Evolutionary conservation across 805 yeast genomes (phyloP), one percentile per base, ranked within the genome.

Genomic region (Wickerhamomyces ciferrii): DNA sequence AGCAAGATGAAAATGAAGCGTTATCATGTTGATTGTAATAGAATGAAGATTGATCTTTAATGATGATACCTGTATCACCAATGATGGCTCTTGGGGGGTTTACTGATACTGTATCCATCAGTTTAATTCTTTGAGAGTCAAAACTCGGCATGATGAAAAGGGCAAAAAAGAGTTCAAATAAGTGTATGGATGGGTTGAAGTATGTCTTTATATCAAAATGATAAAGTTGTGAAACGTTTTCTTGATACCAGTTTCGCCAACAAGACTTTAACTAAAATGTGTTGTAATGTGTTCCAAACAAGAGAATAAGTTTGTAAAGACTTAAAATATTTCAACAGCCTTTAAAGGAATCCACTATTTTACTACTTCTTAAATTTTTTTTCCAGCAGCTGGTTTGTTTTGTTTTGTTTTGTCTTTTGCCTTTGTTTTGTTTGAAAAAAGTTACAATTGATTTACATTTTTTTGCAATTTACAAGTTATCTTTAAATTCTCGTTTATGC

Each of bases 1-100:
- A 20, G 23, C 57, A 43, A 35, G 52, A 46, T 21, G 48, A 38
- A 1, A 44, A 20, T 4, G 53, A 50, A 17, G 51, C n/a, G 35
- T 51, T 47, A 10, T 49, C 48, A 6, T 47, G 32, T 1, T 34
- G 13, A 20, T 51, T 47, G 6, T 34, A 11, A 20, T 51, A 49
- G 3, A 48, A 21, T 1, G 44, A 15, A 6, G 20, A 21, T 44
- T 65, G 69, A 25, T 64, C 62, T 44, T 60, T 67, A 17, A 68
- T 56, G 36, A 60, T 40, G 36, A 69, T 63, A 1, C 72, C 73
- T 6, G 56, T 58, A 19, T 67, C 70, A 2, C 61, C 57, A 14
- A 68, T 48, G 7, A 60, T 47, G 15, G 71, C 70, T 15, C 65
- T 55, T 10, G 17, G 43, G 21, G 21, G 14, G 15, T 23, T 23